Evolutionary conservation across 148 eudicot species (phyloP), one percentile per base, ranked within the genome.

Genomic region (Euryodendron excelsum): DNA sequence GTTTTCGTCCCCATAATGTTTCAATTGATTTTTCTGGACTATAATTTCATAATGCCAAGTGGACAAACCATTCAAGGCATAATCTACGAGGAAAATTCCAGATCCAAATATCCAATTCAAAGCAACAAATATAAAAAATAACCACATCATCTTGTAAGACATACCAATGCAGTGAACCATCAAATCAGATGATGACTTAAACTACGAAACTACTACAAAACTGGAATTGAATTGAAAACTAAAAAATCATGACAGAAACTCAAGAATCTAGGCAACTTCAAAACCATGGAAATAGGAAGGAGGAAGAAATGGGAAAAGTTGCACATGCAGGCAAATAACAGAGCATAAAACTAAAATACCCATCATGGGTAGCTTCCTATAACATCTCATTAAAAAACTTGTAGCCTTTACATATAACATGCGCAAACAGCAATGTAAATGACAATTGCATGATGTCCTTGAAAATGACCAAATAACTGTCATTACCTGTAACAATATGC

Each of bases 401-500:
- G 60, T 7, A 48, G 52, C 60, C 25, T 1, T 55, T 55, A 20
- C 33, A 70, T 3, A 5, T 2, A 8, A 8, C 30, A 45, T 5
- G 21, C 18, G 52, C n/a, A 68, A 65, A 50, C 27, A 48, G 30
- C 73, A 63, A 4, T 7, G 36, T 39, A 12, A 28, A 30, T 31
- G 64, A 78, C 3, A 18, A 78, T 25, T 48, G 33, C 18, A n/a
- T 39, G 18, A 47, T 72, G 52, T 30, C 45, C 25, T 28, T 45
- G 34, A 69, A 62, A 60, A 66, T 33, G 7, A 48, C 71, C n/a
- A 37, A 36, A 41, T 69, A 63, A 73, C 74, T 31, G 20, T 45
- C 61, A 64, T 72, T 91, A 96, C 99, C 99, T 96, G 98, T 82
- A 96, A 85, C 52, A 96, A 82, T 72, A 96, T 91, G 81, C 93